Evolutionary conservation across 192 early-diverging fungal species (phyloP).

Genomic region (Umbelopsis ramanniana): DNA sequence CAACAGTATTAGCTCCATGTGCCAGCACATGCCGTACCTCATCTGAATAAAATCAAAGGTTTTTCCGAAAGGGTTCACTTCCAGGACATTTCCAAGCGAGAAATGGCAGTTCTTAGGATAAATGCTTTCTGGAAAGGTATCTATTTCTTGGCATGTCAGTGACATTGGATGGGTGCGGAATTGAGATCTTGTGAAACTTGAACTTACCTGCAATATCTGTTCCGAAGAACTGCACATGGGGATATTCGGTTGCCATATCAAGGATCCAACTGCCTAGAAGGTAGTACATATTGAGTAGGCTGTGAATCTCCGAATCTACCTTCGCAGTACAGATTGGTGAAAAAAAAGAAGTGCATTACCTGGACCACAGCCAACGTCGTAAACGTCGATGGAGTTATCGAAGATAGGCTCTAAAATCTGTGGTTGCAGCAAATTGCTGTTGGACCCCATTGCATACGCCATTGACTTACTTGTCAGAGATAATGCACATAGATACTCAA

Average conservation of each 20-base stretch:
- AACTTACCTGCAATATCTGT: conserved; percentile 28
- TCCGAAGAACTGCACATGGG: conserved; percentile 32
- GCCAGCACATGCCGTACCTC: not conserved
- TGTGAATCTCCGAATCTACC: not conserved
- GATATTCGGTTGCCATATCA: conserved; percentile 36
- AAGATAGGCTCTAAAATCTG: not conserved
- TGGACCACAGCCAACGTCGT: conserved; percentile 37
- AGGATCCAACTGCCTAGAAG: conserved; percentile 14
- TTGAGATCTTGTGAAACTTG: not conserved
- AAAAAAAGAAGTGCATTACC: not conserved
- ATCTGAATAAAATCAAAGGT: conserved; percentile 33
- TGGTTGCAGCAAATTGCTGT: conserved; percentile 25
- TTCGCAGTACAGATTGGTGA: not conserved
- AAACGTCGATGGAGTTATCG: conserved; percentile 20
- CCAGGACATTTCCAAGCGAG: conserved; percentile 19
- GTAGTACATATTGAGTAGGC: not conserved
- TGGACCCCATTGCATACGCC: not conserved
- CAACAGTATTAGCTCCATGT: not conserved
- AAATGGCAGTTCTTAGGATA: conserved; percentile 32
- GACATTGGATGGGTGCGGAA: too few relatives aligned
- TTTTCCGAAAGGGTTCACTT: conserved; percentile 18
- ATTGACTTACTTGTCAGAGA: too few relatives aligned
- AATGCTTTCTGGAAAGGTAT: conserved; percentile 20
- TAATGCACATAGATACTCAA: too few relatives aligned
- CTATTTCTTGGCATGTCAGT: not conserved